Evolutionary conservation across 306 rosid genomes (phyloP), one percentile per base, ranked within the genome.

Genomic region (Comarum palustre): DNA sequence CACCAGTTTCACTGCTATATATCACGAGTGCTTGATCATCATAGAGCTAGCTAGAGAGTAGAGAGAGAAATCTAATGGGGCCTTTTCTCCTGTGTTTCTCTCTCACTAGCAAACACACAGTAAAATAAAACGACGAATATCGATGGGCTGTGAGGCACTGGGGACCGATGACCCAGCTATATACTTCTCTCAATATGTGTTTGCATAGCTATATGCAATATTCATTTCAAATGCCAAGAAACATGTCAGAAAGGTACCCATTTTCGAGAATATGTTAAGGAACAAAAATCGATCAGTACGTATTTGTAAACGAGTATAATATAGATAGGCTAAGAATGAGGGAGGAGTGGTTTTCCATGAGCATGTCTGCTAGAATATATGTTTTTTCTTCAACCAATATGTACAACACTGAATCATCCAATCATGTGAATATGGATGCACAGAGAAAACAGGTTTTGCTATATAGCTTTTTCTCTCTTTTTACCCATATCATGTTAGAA

Each of bases 401-500:
- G 32, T 19, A 34, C 45, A 41, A 9, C 12, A 19, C 25, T 34
- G 43, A 62, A 32, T 62, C 25, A 10, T 42, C 58, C 76, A 72
- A 58, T 72, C 68, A 39, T 70, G 39, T 59, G 20, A 15, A 54
- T 39, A 51, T 69, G 36, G 5, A 50, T 34, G 42, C 50, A 5
- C 60, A 50, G 32, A 70, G 19, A 20, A 51, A 13, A 51, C 31
- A 20, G 63, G 45, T n/a, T 54, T 69, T 17, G 47, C 48, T 38
- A 19, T 4, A 6, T 22, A 65, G 69, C 52, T 58, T 31, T 77
- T 4, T 17, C 9, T 0, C 10, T 58, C 42, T 72, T 54, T 79
- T 71, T 70, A 72, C 81, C 80, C 78, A 64, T 43, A 68, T 51
- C 42, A 73, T 66, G 85, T 75, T 80, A 86, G 75, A 80, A 82